Conservation (phyloP, 2,329 filamentous ascomycete genomes). For the Neurospora sp. region DNA sequence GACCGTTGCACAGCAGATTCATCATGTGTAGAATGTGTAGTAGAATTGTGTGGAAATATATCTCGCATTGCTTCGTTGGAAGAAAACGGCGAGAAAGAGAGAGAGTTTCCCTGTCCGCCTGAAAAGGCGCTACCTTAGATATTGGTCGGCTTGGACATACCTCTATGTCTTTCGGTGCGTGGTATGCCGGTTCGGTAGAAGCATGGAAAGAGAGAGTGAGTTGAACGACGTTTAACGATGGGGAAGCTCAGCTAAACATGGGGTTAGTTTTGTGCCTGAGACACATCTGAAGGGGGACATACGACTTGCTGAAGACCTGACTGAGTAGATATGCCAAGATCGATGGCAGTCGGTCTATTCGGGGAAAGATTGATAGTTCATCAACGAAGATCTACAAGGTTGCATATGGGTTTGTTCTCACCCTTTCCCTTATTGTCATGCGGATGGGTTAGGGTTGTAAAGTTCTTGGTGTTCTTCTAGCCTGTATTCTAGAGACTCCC, state of each 20-base stretch:
- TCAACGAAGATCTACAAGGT: neutral
- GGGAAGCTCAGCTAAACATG: neutral
- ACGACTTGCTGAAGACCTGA: neutral
- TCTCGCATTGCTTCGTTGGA: neutral
- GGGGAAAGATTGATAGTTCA: neutral
- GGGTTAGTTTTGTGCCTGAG: neutral
- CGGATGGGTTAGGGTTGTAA: neutral
- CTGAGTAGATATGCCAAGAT: neutral
- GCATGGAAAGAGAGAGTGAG: neutral
- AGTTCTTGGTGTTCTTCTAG: no score
- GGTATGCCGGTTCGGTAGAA: neutral
- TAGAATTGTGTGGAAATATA: neutral
- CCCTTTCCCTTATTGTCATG: neutral
- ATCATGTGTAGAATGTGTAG: neutral
- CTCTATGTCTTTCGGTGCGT: neutral
- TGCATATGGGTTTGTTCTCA: neutral
- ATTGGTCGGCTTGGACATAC: neutral
- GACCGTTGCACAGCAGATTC: neutral
- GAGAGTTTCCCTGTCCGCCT: neutral
- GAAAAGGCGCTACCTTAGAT: neutral
- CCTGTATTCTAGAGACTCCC: no score
- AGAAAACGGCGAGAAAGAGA: neutral
- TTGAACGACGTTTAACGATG: neutral
- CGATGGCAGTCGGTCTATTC: neutral
- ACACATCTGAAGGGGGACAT: neutral